Evolutionary conservation across 2,329 filamentous ascomycete genomes (phyloP).

Genomic region (Apiospora pterosperma): DNA sequence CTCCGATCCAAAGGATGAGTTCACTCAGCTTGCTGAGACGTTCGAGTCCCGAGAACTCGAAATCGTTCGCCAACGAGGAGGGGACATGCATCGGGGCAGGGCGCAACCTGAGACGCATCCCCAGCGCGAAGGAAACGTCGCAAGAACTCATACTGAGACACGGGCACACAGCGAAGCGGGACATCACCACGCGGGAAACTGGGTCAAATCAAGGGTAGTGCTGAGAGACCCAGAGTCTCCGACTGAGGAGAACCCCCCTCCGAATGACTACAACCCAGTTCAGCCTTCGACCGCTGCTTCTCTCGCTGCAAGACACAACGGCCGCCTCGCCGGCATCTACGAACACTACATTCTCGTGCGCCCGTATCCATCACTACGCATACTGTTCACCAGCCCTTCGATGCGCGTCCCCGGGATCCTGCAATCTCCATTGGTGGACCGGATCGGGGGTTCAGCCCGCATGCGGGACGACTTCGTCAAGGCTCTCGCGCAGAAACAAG

Average conservation of each 20-base stretch:
- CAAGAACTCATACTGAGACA: constrained; percentile 28
- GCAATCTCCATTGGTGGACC: constrained; percentile 53
- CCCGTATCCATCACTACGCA: constrained; percentile 61
- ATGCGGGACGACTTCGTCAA: constrained; percentile 45
- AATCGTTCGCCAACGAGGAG: constrained; percentile 59
- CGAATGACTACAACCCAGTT: constrained; percentile 21
- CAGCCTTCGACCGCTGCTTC: background rate
- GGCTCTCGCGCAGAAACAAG: constrained; percentile 47
- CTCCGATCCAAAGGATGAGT: constrained; percentile 50
- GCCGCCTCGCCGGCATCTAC: constrained; percentile 36
- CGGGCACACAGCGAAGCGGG: constrained; percentile 31
- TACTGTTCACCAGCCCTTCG: constrained; percentile 66
- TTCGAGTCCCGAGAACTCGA: constrained; percentile 65
- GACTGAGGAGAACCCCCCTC: constrained; percentile 19
- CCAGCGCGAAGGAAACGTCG: constrained; percentile 25
- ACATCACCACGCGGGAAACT: constrained; percentile 13
- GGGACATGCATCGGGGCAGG: constrained; percentile 53
- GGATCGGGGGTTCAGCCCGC: constrained; percentile 47
- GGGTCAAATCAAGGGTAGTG: background rate
- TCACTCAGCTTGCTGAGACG: constrained; percentile 65
- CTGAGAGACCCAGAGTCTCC: background rate
- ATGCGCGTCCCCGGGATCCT: constrained; percentile 65
- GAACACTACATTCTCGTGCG: constrained; percentile 61
- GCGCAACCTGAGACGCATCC: constrained; percentile 37
- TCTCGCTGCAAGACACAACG: constrained; percentile 13